Evolutionary conservation across 2,329 filamentous ascomycete genomes (phyloP), one percentile per base, ranked within the genome.

Genomic region (Arachnomyces sp.): DNA sequence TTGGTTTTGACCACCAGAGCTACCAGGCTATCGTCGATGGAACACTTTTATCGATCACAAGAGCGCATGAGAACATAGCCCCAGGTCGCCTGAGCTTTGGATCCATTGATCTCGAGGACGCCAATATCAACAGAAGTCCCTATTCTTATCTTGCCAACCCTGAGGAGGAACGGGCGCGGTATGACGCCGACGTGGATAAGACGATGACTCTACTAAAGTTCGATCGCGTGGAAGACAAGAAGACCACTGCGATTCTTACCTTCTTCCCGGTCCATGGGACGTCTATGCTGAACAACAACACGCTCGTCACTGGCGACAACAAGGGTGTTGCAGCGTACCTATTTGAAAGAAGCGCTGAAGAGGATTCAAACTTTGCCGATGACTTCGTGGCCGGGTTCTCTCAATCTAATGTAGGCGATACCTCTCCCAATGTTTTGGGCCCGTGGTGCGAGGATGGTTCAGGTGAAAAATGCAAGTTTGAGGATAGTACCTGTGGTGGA

Each of bases 201-300:
- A 78, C 78, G 3, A 68, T 96, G 68, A 90, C 85, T 0, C 66
- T 95, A 31, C 69, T 95, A 18, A 82, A 81, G 45, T 89, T 95
- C 57, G 78, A 80, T 49, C 76, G 85, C 29, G 75, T 77, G 7
- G 82, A 77, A 0, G 86, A 92, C 54, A 73, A 75, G 35, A 88
- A 87, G 63, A 82, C 82, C 42, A 77, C 87, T 31, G 89, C 87
- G 9, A 70, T 93, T 1, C 65, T 96, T 43, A 92, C 86, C 12
- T 96, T 89, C 86, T 95, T 90, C 59, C 79, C 90, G 2, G 85
- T 89, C 0, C 90, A 96, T 59, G 89, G 89, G 34, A 96, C 90
- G 0, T 94, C 87, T 1, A 77, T 95, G 62, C 78, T 89, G 16
- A 84, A 85, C 40, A 95, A 95, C 65, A 95, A 95, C 63, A 95